A percentile compares a stretch with the other conserved stretches of the same genome.
Evolutionary conservation across 306 rosid genomes (phyloP).

Genomic region (Benincasa hispida): DNA sequence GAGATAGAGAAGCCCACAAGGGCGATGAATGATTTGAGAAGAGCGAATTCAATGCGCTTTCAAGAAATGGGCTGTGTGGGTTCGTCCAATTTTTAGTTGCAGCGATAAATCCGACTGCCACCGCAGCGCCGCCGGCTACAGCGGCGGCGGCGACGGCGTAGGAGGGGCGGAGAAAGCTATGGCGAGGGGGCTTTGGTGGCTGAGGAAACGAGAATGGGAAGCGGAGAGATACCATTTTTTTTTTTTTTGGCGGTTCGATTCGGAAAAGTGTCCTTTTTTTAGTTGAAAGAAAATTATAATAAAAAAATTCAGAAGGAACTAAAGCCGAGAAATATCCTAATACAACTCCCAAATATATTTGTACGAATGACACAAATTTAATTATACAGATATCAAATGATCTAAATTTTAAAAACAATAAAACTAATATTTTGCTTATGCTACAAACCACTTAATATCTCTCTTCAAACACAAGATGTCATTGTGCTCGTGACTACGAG

Average conservation of each 20-base stretch:
- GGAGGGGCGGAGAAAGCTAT: conserved; percentile 20
- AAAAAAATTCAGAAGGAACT: too few relatives aligned
- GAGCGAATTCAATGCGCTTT: conserved; percentile 27
- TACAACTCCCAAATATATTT: too few relatives aligned
- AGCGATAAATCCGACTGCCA: conserved; percentile 25
- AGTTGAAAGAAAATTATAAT: background rate
- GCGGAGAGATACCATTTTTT: conserved; percentile 60
- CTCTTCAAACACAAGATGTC: too few relatives aligned
- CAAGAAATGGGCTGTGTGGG: conserved; percentile 28
- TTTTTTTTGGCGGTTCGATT: background rate
- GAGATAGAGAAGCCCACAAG: conserved; percentile 58
- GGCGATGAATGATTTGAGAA: conserved; percentile 27
- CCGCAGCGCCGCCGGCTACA: conserved; percentile 31
- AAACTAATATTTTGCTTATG: too few relatives aligned
- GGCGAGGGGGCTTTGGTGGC: conserved; percentile 21
- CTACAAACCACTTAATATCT: too few relatives aligned
- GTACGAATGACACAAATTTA: too few relatives aligned
- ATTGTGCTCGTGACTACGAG: too few relatives aligned
- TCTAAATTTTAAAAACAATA: too few relatives aligned
- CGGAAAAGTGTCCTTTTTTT: background rate
- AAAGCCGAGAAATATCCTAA: too few relatives aligned
- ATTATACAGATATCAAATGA: too few relatives aligned
- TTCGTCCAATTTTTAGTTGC: conserved; percentile 5
- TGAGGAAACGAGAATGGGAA: conserved; percentile 71
- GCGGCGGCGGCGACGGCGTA: conserved; percentile 16